Conservation (phyloP, 257 asterid species). For the Marsdenia floribunda region DNA sequence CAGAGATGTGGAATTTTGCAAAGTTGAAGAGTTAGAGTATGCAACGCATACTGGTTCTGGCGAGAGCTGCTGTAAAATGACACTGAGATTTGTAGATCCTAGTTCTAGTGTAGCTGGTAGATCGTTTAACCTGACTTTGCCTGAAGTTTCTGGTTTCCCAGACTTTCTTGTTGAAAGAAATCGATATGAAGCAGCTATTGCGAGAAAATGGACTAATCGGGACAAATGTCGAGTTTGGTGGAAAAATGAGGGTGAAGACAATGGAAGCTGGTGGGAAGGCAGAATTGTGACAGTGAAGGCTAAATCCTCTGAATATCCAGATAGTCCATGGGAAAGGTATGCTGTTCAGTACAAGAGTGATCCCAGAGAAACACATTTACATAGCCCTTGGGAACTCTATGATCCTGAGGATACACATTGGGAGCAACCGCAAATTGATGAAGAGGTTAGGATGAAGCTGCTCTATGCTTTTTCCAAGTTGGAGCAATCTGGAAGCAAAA, state of each 20-base stretch:
- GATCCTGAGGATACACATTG: slow-evolving; percentile 48
- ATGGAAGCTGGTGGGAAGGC: slow-evolving; percentile 95
- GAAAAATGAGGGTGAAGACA: slow-evolving; percentile 79
- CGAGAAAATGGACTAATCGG: slow-evolving; percentile 75
- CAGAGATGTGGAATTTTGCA: slow-evolving; percentile 78
- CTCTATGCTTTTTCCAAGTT: slow-evolving; percentile 49
- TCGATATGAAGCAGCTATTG: slow-evolving; percentile 71
- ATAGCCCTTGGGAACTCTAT: slow-evolving; percentile 96
- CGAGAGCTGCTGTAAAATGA: slow-evolving; percentile 91
- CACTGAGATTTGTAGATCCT: slow-evolving; percentile 65
- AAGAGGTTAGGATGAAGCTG: slow-evolving; percentile 47
- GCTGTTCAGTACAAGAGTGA: slow-evolving; percentile 76
- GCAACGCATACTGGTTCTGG: slow-evolving; percentile 84
- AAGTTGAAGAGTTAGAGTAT: slow-evolving; percentile 68
- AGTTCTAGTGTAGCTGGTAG: slow-evolving; percentile 57
- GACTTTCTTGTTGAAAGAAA: slow-evolving; percentile 91
- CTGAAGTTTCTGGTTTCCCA: slow-evolving; percentile 81
- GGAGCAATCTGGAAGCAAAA: slow-evolving; percentile 57
- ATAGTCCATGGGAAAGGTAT: slow-evolving; percentile 96
- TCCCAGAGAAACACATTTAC: slow-evolving; percentile 68
- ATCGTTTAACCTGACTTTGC: slow-evolving; percentile 69
- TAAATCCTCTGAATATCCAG: slow-evolving; percentile 72
- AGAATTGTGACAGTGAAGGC: slow-evolving; percentile 62
- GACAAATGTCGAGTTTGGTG: slow-evolving; percentile 95
- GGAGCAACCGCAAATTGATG: slow-evolving; percentile 74